These are phyloP conservation scores for Coemansia sp. DNA, from an alignment of 192 early-diverging fungal genomes.

Conservation along the genomic window DNA sequence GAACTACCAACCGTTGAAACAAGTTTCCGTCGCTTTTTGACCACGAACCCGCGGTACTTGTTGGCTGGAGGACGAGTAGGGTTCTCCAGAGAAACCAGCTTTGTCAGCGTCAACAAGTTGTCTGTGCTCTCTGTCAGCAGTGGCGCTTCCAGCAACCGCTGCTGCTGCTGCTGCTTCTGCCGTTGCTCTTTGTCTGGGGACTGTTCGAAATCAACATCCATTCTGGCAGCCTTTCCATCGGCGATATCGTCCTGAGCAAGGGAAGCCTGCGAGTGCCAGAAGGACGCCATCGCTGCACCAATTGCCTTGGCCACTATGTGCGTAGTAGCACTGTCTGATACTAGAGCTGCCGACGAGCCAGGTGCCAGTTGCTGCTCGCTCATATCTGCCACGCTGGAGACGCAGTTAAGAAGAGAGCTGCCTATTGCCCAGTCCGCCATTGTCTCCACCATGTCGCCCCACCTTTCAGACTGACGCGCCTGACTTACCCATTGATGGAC, in stretches of 20 bases:
- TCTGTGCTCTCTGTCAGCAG: too few species aligned
- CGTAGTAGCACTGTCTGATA: too few species aligned
- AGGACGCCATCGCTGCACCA: constrained; percentile 6
- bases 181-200: not conserved
- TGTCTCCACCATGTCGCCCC: constrained; percentile 28
- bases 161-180: too few species aligned
- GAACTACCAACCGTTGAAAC: constrained; percentile 1
- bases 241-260: not conserved
- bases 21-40: constrained; percentile 35
- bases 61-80: constrained; percentile 12
- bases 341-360: too few species aligned
- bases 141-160: too few species aligned
- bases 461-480: constrained; percentile 9
- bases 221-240: not conserved
- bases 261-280: constrained; percentile 1
- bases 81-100: constrained; percentile 28
- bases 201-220: not conserved
- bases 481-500: constrained; percentile 2
- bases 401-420: constrained; percentile 19
- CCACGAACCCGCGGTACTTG: constrained; percentile 47
- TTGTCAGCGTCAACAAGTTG: constrained; percentile 17
- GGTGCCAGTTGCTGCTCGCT: not conserved
- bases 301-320: not conserved
- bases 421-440: constrained; percentile 36
- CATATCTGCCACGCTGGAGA: not conserved